Evolutionary conservation across 2,329 filamentous ascomycete genomes (phyloP).

Genomic region (Ceratocystis papillata): DNA sequence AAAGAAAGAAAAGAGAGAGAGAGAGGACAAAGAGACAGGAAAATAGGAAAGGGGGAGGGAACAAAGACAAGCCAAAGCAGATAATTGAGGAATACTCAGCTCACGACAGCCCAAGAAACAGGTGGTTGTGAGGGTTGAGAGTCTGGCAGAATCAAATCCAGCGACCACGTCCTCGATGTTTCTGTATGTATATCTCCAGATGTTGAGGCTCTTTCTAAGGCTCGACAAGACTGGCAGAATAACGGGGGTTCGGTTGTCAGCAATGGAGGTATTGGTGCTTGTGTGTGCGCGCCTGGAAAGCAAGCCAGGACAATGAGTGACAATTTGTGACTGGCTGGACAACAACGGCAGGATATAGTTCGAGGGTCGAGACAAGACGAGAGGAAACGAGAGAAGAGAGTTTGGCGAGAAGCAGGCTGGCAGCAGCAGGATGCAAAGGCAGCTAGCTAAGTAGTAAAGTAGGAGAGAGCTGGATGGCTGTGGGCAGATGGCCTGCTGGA

Average conservation of each 20-base stretch:
- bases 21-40: neutral
- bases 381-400: slow-evolving; percentile 16
- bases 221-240: neutral
- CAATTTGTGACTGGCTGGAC: slow-evolving; percentile 10
- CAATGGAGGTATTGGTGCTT: neutral
- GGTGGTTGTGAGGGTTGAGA: neutral
- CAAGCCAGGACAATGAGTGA: neutral
- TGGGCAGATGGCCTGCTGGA: neutral
- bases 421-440: slow-evolving; percentile 24
- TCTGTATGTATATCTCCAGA: neutral
- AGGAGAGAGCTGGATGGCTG: neutral
- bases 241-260: neutral
- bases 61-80: neutral
- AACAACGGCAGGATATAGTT: slow-evolving; percentile 17
- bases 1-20: neutral
- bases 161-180: neutral
- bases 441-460: slow-evolving; percentile 23
- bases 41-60: neutral
- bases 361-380: slow-evolving; percentile 20
- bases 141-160: neutral
- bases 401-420: slow-evolving; percentile 22
- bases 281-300: neutral
- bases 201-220: neutral
- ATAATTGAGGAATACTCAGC: neutral
- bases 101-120: neutral